Evolutionary conservation across 129 eudicot species (phyloP).

Genomic region (Helianthus tuberosus): DNA sequence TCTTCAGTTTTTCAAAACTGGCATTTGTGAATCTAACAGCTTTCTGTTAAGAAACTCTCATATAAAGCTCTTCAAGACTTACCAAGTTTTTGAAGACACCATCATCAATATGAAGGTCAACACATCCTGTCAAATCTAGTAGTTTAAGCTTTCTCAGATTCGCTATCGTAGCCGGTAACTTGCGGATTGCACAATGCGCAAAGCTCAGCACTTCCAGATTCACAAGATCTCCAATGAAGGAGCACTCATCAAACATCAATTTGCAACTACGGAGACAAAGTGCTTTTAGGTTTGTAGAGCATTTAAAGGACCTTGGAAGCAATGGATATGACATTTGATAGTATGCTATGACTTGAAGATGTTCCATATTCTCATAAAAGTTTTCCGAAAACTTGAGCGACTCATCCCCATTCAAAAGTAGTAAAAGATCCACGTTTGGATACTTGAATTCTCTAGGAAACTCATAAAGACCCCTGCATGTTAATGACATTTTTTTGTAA

Average conservation of each 20-base stretch:
- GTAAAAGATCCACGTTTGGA: not conserved
- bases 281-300: constrained; percentile 2
- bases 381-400: not conserved
- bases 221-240: not conserved
- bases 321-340: not conserved
- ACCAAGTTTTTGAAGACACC: constrained; percentile 8
- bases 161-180: constrained; percentile 1
- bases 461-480: not conserved
- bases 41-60: not conserved
- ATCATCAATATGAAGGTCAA: constrained; percentile 1
- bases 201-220: constrained; percentile 19
- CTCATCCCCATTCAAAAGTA: constrained; percentile 13
- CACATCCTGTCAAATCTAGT: constrained; percentile 16
- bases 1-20: not conserved
- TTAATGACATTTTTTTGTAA: not conserved
- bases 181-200: not conserved
- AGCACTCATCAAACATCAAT: not conserved
- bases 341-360: constrained; percentile 1
- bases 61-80: constrained; percentile 18
- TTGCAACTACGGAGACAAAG: not conserved
- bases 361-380: not conserved
- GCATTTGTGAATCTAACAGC: not conserved
- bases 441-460: not conserved
- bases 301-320: constrained; percentile 12
- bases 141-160: constrained; percentile 1